These are phyloP conservation scores for Clavariopsis aquatica DNA, from an alignment of 495 filamentous ascomycete species.

Conservation along the genomic window DNA sequence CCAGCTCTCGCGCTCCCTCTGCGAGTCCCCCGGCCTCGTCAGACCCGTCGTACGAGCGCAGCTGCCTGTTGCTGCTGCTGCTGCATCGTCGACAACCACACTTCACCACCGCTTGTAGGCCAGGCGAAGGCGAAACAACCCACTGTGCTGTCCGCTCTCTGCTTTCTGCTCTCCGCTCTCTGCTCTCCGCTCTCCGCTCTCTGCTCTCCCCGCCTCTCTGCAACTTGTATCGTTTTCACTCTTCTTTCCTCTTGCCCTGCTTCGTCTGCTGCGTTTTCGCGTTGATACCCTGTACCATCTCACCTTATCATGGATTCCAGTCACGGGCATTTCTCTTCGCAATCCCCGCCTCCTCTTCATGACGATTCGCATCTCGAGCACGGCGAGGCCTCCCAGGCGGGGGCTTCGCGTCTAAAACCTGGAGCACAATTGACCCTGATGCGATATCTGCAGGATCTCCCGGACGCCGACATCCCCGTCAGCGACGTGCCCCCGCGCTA, in stretches of 20 bases:
- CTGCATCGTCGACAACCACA: constrained; percentile 6
- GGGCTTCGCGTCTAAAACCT: constrained; percentile 33
- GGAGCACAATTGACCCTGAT: constrained; percentile 41
- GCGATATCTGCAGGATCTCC: constrained; percentile 44
- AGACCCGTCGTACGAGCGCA: constrained; percentile 29
- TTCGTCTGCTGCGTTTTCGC: constrained; percentile 15
- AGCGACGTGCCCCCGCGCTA: constrained; percentile 41
- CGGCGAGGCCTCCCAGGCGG: constrained; percentile 26
- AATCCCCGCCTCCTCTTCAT: constrained; percentile 21
- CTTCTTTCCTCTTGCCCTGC: constrained; percentile 8
- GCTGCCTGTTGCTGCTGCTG: constrained; percentile 27
- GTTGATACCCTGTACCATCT: constrained; percentile 37
- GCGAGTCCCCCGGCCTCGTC: constrained; percentile 15
- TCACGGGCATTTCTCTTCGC: constrained; percentile 25
- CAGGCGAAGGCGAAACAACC: constrained; percentile 20
- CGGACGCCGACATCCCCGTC: constrained; percentile 40
- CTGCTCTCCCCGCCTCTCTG: background rate
- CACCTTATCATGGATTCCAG: constrained; percentile 37
- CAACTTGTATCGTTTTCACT: background rate
- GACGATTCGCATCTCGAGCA: constrained; percentile 18
- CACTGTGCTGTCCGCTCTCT: background rate
- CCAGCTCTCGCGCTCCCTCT: constrained; percentile 10
- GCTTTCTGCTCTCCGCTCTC: background rate
- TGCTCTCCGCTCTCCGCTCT: background rate
- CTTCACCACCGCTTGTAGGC: constrained; percentile 16